Conservation (phyloP, 2,329 filamentous ascomycete species). For the Coniochaeta pulveracea region DNA sequence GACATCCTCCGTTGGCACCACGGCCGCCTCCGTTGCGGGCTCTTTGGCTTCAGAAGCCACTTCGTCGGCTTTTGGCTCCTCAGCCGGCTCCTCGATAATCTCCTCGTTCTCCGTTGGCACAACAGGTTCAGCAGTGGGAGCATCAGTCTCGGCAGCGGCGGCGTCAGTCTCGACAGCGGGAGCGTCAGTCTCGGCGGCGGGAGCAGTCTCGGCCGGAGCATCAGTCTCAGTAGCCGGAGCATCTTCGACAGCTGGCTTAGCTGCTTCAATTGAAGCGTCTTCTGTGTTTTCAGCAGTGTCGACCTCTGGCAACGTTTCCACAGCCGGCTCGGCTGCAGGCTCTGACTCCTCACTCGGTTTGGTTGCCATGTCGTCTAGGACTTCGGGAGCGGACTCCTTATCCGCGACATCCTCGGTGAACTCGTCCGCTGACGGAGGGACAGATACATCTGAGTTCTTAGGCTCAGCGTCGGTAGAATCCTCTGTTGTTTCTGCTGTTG, state of each 20-base stretch:
- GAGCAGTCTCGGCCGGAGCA: not conserved
- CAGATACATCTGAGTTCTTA: no score
- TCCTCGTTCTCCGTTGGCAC: not conserved
- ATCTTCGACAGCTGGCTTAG: not conserved
- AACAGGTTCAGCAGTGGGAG: not conserved
- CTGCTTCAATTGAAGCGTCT: not conserved
- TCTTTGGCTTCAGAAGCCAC: not conserved
- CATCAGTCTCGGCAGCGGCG: not conserved
- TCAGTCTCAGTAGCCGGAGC: not conserved
- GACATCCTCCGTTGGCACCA: no score
- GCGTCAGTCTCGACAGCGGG: not conserved
- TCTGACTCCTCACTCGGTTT: not conserved
- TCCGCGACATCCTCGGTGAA: no score
- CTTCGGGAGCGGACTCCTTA: no score
- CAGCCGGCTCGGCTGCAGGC: not conserved
- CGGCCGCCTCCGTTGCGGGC: not conserved
- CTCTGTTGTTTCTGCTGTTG: not conserved
- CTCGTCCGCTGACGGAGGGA: no score
- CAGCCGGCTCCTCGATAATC: constrained; percentile 1
- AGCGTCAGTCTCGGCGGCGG: not conserved
- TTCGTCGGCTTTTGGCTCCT: not conserved
- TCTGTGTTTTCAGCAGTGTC: not conserved
- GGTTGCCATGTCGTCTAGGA: no score
- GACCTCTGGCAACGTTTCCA: not conserved
- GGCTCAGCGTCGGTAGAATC: no score